phyloP scores from a whole-genome alignment of 768 basidiomycete genomes.

The Naganishia onofrii region DNA sequence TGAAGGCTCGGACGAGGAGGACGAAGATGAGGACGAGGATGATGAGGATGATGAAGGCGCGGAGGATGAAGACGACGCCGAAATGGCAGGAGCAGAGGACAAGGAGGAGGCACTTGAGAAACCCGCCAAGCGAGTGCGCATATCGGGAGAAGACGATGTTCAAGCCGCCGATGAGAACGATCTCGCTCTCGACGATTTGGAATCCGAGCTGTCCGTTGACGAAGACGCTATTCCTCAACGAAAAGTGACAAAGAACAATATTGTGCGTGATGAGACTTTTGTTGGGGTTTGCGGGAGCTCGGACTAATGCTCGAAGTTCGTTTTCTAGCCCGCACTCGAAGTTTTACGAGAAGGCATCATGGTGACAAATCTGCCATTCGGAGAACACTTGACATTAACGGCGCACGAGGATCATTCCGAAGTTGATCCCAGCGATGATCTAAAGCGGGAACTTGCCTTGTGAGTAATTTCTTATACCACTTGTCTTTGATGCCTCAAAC shows the following conservation, averaged over 20 bases:
- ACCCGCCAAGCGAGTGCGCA: constrained; percentile 30
- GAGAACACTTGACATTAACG: constrained; percentile 43
- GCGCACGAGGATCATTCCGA: constrained; percentile 36
- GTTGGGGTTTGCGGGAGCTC: constrained; percentile 2
- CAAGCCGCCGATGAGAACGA: constrained; percentile 55
- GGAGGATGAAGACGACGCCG: constrained; percentile 50
- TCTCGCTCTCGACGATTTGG: constrained; percentile 67
- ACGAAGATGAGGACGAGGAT: constrained; percentile 48
- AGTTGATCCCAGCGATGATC: constrained; percentile 61
- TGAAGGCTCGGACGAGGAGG: constrained; percentile 40
- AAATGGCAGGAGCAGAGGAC: constrained; percentile 54
- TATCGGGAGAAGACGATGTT: constrained; percentile 41
- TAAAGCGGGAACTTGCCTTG: constrained; percentile 95
- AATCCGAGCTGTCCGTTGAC: constrained; percentile 60
- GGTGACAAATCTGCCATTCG: constrained; percentile 41
- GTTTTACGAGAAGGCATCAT: constrained; percentile 42
- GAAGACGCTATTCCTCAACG: constrained; percentile 77
- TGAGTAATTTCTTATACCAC: constrained; percentile 53
- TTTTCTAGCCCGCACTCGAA: constrained; percentile 36
- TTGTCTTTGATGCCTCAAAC: not conserved
- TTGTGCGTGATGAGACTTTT: constrained; percentile 55
- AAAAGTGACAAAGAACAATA: constrained; percentile 80
- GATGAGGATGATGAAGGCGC: constrained; percentile 44
- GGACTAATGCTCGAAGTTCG: not conserved
- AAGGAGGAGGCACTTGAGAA: constrained; percentile 31